Evolutionary conservation across 2,329 filamentous ascomycete species (phyloP), one percentile per base, ranked within the genome.

Genomic region (Fusarium sp.): DNA sequence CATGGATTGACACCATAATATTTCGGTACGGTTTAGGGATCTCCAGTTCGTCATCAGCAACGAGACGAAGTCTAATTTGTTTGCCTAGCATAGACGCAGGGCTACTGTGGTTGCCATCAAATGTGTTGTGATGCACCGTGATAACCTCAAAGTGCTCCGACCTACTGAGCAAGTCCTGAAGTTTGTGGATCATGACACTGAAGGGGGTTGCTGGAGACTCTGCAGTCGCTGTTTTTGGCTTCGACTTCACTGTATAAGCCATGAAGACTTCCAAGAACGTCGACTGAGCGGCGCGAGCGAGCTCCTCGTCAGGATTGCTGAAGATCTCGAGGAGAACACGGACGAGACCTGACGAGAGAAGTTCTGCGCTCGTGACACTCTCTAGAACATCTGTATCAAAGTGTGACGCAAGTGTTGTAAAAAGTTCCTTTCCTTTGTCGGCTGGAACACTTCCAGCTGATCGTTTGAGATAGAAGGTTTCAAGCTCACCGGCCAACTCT

Each of bases 111-210:
- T 93, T 97, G 56, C 92, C 93, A 78, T 98, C 95, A 73, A 95
- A 92, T 7, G 93, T 91, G 74, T 97, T 97, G 67, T 97, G 92
- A 78, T 97, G 93, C 58, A 98, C 94, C 10, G 96, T 99, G 66
- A 97, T 89, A 46, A 99, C 95, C 78, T 99, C 96, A 75, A 98
- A 99, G 83, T 98, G 94, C 83, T 99, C 96, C 34, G 95, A 97
- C 72, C 96, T 90, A 83, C 96, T 99, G 59, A 99, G 87, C 61
- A 99, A 84, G 81, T 99, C 96, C 80, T 99, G 96, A 32, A 99
- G 85, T 80, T 99, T 99, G 78, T 94, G 92, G 42, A 97, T 90
- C 78, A 99, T 86, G 55, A 97, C 88, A 75, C 94, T 96, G 79
- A 98, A 97, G 1, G 94, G 91, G 0, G 95, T 97, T 0, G 89